Conservation (phyloP, 768 basidiomycete genomes). For the Auricularia heimuer region DNA sequence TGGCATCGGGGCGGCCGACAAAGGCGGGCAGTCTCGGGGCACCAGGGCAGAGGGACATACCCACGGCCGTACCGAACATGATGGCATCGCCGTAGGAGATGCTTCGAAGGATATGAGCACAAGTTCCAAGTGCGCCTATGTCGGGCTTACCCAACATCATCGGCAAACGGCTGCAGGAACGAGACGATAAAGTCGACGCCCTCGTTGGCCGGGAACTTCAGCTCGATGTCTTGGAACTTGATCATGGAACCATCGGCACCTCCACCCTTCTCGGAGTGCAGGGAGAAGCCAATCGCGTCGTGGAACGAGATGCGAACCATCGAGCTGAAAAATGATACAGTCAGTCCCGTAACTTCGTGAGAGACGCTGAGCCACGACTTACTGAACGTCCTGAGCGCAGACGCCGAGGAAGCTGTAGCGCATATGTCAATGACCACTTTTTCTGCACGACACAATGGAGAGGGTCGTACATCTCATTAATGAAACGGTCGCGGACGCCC, state of each 20-base stretch:
- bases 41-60: slow-evolving; percentile 33
- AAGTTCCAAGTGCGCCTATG: background rate
- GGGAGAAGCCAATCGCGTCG: too few relatives aligned
- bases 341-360: background rate
- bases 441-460: background rate
- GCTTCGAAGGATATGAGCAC: slow-evolving; percentile 16
- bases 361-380: background rate
- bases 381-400: background rate
- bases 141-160: background rate
- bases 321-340: background rate
- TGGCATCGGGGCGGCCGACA: too few relatives aligned
- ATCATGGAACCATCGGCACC: too few relatives aligned
- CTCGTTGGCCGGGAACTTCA: slow-evolving; percentile 9
- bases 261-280: too few relatives aligned
- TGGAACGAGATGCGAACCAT: too few relatives aligned
- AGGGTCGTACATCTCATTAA: background rate
- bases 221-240: slow-evolving; percentile 9
- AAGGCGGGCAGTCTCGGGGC: slow-evolving; percentile 22
- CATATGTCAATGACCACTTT: background rate
- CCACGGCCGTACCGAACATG: slow-evolving; percentile 37
- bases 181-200: slow-evolving; percentile 10
- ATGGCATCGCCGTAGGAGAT: slow-evolving; percentile 24
- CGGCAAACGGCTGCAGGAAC: slow-evolving; percentile 5
- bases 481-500: background rate
- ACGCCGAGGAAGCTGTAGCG: background rate